Conservation (phyloP, 2,329 filamentous ascomycete species). For the Trichocomaceae sp. region DNA sequence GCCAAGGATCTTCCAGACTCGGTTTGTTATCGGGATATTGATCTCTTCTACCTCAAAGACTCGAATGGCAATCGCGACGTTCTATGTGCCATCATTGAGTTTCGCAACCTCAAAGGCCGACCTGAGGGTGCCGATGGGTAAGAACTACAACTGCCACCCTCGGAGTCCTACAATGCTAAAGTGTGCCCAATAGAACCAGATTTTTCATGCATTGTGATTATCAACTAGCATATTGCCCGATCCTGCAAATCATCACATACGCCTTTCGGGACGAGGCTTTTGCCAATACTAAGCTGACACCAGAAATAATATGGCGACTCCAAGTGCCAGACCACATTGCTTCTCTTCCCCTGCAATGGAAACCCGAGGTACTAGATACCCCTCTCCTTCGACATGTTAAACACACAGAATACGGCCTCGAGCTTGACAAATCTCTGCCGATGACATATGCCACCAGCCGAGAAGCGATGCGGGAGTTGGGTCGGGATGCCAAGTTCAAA, state of each 20-base stretch:
- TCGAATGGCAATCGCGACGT: conserved; percentile 19
- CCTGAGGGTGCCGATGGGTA: conserved; percentile 23
- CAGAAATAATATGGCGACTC: conserved; percentile 22
- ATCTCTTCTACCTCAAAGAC: conserved; percentile 22
- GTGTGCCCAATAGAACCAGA: conserved; percentile 18
- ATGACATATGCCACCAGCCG: conserved; percentile 25
- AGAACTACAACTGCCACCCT: conserved; percentile 6
- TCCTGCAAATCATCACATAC: conserved; percentile 21
- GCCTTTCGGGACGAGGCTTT: conserved; percentile 22
- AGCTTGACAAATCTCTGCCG: conserved; percentile 19
- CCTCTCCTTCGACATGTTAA: conserved; percentile 21
- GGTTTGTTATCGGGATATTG: conserved; percentile 22
- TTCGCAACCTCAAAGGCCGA: conserved; percentile 23
- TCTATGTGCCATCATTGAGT: conserved; percentile 23
- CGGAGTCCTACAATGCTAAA: no score
- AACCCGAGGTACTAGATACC: conserved; percentile 20
- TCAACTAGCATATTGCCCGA: conserved; percentile 23
- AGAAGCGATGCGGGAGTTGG: conserved; percentile 21
- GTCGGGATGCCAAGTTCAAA: conserved; percentile 21
- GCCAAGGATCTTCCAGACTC: conserved; percentile 18
- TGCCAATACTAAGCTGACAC: conserved; percentile 20
- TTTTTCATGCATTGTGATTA: conserved; percentile 26
- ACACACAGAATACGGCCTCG: conserved; percentile 18
- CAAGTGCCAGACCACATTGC: conserved; percentile 16
- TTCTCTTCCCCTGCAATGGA: conserved; percentile 20